These are phyloP conservation scores for Neospora caninum DNA, from an alignment of 169 alveolate genomes.

Conservation along the genomic window DNA sequence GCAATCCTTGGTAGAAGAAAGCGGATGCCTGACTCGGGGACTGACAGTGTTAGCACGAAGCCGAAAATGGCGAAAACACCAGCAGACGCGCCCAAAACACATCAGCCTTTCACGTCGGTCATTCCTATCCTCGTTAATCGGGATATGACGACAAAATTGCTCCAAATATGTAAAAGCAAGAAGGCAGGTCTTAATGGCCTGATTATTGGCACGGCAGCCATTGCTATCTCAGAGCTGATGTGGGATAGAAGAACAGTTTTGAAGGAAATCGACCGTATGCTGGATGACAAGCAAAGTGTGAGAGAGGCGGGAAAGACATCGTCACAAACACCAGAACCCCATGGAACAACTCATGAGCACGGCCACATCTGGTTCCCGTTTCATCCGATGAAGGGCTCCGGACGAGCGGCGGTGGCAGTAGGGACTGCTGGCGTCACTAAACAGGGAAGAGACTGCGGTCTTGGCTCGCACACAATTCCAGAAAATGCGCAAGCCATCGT, in stretches of 20 bases:
- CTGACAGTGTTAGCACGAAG: background rate
- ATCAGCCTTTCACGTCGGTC: conserved; percentile 39
- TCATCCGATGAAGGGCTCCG: too few relatives aligned
- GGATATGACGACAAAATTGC: conserved; percentile 25
- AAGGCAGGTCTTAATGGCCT: conserved; percentile 56
- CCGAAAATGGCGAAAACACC: background rate
- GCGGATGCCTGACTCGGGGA: background rate
- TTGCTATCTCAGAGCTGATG: conserved; percentile 61
- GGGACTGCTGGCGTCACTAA: too few relatives aligned
- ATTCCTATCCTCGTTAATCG: conserved; percentile 31
- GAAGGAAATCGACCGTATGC: conserved; percentile 10
- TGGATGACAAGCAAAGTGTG: background rate
- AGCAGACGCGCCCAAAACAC: background rate
- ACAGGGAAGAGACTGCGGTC: too few relatives aligned
- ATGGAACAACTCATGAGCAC: too few relatives aligned
- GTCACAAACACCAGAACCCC: too few relatives aligned
- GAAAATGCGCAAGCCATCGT: too few relatives aligned
- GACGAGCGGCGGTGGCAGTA: too few relatives aligned
- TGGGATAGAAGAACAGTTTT: conserved; percentile 50
- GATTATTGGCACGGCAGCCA: conserved; percentile 54
- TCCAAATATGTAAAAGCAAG: conserved; percentile 38
- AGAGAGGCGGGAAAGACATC: background rate
- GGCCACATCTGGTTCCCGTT: too few relatives aligned
- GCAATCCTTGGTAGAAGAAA: background rate
- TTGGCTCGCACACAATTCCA: too few relatives aligned